Base-by-base conservation (phyloP, 2,329 filamentous ascomycete species). In the Venturia asperata region DNA sequence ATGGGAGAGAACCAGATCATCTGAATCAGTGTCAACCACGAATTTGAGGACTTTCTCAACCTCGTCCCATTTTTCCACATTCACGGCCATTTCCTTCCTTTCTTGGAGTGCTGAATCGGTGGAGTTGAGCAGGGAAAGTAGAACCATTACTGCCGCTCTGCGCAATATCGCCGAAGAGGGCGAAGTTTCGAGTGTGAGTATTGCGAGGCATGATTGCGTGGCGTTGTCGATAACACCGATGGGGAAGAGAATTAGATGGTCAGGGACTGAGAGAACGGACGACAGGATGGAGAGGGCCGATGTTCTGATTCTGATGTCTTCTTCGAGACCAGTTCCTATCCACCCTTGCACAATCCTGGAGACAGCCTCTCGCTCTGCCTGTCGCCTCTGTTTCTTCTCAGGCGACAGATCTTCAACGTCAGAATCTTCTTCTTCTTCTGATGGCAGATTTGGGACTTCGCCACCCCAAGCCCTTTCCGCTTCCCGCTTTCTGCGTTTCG, bases 211-310 rank as follows among this genome's bases (percentile, higher is more conserved):
- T 34, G 89, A 77, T 68, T 90, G 87, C 13, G 91, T 78, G 1
- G 82, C 81, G 1, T 39, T 56, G 45, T 60, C 37, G 49, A 58
- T 30, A 15, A 65, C 6, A 7, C 27, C 27, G 7, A n/a, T 41
- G 58, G 45, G 17, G 3, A 37, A 37, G 7, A 39, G 42, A 34
- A 15, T 4, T 41, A 11, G 83, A 82, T 58, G 45, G 27, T 41
- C 42, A 13, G 52, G 6, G 5, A 9, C 37, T 17, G 62, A 42
- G 90, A 87, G 34, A 90, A 74, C 0, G 80, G 80, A 76, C 0
- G 83, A 82, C 55, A 91, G 78, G 60, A 91, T 81, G 5, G 87
- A 88, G 7, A 92, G 73, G 4, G 88, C 86, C 27, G 88, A 90
- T 17, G 87, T 78, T 0, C 89, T 84, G 69, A 92, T 82, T 4